Conservation (phyloP, 768 basidiomycete species). For the Coprinopsis cinerea region DNA sequence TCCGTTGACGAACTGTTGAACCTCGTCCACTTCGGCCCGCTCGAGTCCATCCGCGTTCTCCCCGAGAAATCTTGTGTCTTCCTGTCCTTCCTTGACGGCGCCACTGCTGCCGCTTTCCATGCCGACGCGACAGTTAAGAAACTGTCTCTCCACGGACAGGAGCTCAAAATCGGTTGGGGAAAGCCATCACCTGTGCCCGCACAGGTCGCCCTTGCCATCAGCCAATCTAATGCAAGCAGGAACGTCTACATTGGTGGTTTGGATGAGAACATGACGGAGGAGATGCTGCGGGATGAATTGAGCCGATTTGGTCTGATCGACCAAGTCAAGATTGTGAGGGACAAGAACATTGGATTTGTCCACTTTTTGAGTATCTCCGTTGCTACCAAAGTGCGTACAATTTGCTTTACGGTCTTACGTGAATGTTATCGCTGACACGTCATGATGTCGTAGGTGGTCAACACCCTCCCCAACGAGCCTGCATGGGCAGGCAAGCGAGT, state of each 20-base stretch:
- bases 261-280: constrained; percentile 86
- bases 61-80: constrained; percentile 98
- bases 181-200: constrained; percentile 87
- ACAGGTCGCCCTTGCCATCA: constrained; percentile 82
- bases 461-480: constrained; percentile 85
- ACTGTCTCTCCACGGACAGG: constrained; percentile 86
- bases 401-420: constrained; percentile 4
- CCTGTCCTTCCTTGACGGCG: constrained; percentile 92
- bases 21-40: constrained; percentile 95
- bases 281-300: constrained; percentile 86
- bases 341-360: constrained; percentile 99
- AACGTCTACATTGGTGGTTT: constrained; percentile 97
- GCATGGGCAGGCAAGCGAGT: constrained; percentile 95
- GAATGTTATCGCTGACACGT: constrained; percentile 5
- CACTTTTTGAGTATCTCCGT: constrained; percentile 95
- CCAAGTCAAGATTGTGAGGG: constrained; percentile 98
- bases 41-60: constrained; percentile 90
- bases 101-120: constrained; percentile 93
- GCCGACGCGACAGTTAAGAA: constrained; percentile 97
- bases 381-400: constrained; percentile 77
- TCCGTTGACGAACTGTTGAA: constrained; percentile 98
- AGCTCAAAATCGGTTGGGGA: constrained; percentile 98
- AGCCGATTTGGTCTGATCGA: constrained; percentile 94
- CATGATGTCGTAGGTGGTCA: constrained; percentile 69
- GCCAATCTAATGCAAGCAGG: constrained; percentile 86